Percentiles rank a stretch among this genome's conserved stretches.
Evolutionary conservation across 352 stramenopile species (phyloP).

Genomic region (Phytophthora macrochlamydospora): DNA sequence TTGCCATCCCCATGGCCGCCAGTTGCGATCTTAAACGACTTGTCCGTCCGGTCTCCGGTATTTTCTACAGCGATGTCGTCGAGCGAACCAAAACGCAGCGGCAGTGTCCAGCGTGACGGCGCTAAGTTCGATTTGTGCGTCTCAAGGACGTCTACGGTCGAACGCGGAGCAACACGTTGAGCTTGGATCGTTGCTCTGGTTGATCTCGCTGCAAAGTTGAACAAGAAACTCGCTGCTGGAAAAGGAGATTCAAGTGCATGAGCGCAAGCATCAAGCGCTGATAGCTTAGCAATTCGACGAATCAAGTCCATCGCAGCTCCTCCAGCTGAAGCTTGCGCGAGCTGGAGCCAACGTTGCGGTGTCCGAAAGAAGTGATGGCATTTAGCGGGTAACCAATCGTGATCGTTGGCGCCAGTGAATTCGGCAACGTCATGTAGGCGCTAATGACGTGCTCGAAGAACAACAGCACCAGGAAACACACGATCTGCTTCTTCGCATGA

Average conservation of each 20-base stretch:
- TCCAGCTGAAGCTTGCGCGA: conserved; percentile 28
- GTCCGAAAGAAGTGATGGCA: conserved; percentile 55
- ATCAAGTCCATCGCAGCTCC: conserved; percentile 18
- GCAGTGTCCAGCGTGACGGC: conserved; percentile 27
- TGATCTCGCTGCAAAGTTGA: conserved; percentile 20
- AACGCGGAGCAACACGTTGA: conserved; percentile 6
- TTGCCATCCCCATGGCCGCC: conserved; percentile 29
- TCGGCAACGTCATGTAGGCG: conserved; percentile 54
- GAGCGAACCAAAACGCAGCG: conserved; percentile 15
- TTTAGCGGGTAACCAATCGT: conserved; percentile 37
- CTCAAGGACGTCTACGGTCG: conserved; percentile 14
- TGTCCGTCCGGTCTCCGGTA: conserved; percentile 23
- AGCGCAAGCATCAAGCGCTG: conserved; percentile 19
- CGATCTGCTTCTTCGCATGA: conserved; percentile 64
- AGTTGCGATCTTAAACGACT: conserved; percentile 31
- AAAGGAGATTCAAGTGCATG: conserved; percentile 25
- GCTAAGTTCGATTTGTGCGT: conserved; percentile 26
- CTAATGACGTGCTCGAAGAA: conserved; percentile 60
- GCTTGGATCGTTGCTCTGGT: conserved; percentile 17
- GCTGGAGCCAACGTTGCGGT: conserved; percentile 46
- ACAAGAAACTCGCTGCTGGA: conserved; percentile 23
- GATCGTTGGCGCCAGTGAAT: conserved; percentile 41
- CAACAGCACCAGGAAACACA: conserved; percentile 70
- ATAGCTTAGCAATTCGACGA: neutral
- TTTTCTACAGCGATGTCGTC: conserved; percentile 25